Evolutionary conservation across 805 yeast genomes (phyloP).

Genomic region (Candida xyloterini): DNA sequence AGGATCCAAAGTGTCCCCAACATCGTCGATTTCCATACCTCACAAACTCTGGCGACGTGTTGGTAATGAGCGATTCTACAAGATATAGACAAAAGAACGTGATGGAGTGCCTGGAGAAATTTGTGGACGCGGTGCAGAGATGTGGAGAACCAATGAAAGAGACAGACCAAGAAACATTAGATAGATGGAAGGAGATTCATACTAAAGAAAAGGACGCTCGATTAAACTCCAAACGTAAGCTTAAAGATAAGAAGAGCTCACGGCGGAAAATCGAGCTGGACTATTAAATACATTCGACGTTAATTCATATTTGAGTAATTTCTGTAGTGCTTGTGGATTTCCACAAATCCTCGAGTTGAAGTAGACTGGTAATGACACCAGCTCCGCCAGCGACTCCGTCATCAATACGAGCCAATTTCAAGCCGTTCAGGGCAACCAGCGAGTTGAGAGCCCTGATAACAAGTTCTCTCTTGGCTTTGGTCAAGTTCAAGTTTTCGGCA

Average conservation of each 20-base stretch:
- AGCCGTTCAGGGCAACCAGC: conserved; percentile 69
- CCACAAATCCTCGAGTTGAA: conserved; percentile 79
- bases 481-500: conserved; percentile 39
- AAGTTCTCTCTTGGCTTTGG: conserved; percentile 54
- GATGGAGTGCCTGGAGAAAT: conserved; percentile 44
- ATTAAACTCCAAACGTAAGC: conserved; percentile 20
- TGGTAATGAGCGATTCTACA: conserved; percentile 25
- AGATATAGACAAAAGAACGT: conserved; percentile 45
- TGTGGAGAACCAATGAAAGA: conserved; percentile 39
- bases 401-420: conserved; percentile 55
- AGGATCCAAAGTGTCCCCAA: conserved; percentile 16
- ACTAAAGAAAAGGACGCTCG: conserved; percentile 24
- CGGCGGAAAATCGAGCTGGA: conserved; percentile 20
- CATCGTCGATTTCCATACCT: conserved; percentile 26
- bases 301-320: conserved; percentile 4
- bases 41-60: conserved; percentile 27
- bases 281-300: conserved; percentile 4
- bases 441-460: conserved; percentile 76
- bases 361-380: conserved; percentile 75
- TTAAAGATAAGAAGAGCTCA: conserved; percentile 24
- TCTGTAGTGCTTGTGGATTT: conserved; percentile 35
- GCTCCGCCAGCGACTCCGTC: conserved; percentile 84
- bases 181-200: conserved; percentile 39
- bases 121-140: conserved; percentile 39
- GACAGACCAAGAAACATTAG: conserved; percentile 37